A percentile compares a stretch with the other conserved stretches of the same genome.
Evolutionary conservation across 441 rosid genomes (phyloP).

Genomic region (Corymbia citriodora): DNA sequence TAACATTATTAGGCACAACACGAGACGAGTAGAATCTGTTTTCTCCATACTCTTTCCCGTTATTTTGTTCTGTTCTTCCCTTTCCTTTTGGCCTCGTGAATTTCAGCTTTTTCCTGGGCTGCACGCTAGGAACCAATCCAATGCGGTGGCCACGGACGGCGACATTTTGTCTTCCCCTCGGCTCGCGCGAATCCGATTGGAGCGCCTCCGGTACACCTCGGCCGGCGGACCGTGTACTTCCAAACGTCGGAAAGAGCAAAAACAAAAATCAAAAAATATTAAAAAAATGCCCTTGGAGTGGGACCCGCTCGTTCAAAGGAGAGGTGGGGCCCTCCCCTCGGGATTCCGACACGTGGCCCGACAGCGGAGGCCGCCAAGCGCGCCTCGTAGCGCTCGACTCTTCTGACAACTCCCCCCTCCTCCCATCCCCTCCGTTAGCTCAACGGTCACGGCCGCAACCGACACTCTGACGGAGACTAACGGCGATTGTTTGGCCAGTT

Average conservation of each 20-base stretch:
- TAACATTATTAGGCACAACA: not conserved
- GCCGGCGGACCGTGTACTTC: not conserved
- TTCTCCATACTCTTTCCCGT: not conserved
- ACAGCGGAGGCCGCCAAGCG: not conserved
- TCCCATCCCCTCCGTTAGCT: not conserved
- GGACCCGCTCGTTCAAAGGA: not conserved
- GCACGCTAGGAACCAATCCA: not conserved
- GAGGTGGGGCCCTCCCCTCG: not conserved
- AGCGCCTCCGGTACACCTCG: not conserved
- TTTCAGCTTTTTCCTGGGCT: not conserved
- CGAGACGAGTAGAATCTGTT: not conserved
- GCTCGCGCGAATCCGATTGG: not conserved
- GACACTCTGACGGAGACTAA: constrained; percentile 21
- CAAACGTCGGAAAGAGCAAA: not conserved
- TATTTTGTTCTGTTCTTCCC: not conserved
- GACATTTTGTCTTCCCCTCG: not conserved
- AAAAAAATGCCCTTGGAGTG: not conserved
- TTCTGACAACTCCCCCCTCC: not conserved
- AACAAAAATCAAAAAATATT: not conserved
- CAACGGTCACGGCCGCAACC: constrained; percentile 12
- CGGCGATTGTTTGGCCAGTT: not conserved
- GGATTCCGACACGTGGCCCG: not conserved
- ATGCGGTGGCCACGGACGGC: not conserved
- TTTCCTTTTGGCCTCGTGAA: not conserved
- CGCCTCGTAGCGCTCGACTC: constrained; percentile 9